These are phyloP conservation scores for Aleurites moluccanus DNA, from an alignment of 441 rosid genomes.

Conservation along the genomic window DNA sequence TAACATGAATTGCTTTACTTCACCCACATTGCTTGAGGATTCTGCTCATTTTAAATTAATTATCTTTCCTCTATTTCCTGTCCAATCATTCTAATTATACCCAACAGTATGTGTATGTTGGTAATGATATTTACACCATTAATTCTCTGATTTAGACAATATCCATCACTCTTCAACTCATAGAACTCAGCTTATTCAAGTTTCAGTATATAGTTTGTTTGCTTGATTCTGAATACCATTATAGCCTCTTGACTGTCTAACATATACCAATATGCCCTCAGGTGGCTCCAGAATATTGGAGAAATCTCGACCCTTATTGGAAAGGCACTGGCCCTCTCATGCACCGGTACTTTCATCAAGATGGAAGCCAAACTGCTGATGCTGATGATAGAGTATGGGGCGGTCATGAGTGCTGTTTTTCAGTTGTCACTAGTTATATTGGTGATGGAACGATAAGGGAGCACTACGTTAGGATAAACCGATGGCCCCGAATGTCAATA, in stretches of 20 bases:
- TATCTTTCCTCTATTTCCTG: background rate
- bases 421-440: slow-evolving; percentile 39
- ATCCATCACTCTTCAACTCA: background rate
- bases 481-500: slow-evolving; percentile 44
- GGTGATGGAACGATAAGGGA: slow-evolving; percentile 47
- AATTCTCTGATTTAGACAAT: background rate
- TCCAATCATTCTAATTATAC: background rate
- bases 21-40: background rate
- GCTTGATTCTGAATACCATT: slow-evolving; percentile 11
- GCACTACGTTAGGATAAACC: slow-evolving; percentile 60
- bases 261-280: slow-evolving; percentile 23
- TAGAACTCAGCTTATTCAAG: background rate
- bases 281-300: slow-evolving; percentile 61
- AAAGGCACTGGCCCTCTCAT: slow-evolving; percentile 44
- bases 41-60: background rate
- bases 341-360: slow-evolving; percentile 59
- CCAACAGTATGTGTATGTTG: background rate
- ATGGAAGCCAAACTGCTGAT: slow-evolving; percentile 63
- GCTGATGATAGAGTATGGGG: slow-evolving; percentile 59
- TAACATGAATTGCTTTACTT: background rate
- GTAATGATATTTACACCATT: background rate
- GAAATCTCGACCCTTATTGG: slow-evolving; percentile 62
- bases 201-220: background rate
- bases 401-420: slow-evolving; percentile 61
- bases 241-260: background rate